phyloP scores from a whole-genome alignment of 129 eudicot genomes.

The Escallonia herrerae region DNA sequence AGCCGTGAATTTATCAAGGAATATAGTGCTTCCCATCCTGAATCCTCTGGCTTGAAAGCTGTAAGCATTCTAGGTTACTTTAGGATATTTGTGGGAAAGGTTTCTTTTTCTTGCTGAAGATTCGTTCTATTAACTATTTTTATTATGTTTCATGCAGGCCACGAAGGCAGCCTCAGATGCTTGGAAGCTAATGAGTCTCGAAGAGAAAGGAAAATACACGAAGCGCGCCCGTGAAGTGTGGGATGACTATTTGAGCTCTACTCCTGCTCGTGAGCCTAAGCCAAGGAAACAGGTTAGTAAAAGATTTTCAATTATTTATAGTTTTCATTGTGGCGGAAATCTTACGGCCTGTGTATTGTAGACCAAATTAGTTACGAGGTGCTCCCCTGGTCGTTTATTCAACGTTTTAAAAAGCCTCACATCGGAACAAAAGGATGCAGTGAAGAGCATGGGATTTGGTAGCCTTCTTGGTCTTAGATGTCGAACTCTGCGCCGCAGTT shows the following conservation, averaged over 20 bases:
- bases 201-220: constrained; percentile 73
- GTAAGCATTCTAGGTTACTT: constrained; percentile 28
- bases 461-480: constrained; percentile 74
- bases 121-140: neutral
- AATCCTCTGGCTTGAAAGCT: constrained; percentile 74
- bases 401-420: constrained; percentile 64
- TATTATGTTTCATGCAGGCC: constrained; percentile 33
- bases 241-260: constrained; percentile 69
- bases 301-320: neutral
- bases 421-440: constrained; percentile 60
- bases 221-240: constrained; percentile 84
- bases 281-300: constrained; percentile 55
- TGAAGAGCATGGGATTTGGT: constrained; percentile 78
- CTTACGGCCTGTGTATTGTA: constrained; percentile 16
- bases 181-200: constrained; percentile 75
- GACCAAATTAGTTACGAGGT: constrained; percentile 74
- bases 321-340: neutral
- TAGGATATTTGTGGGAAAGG: neutral
- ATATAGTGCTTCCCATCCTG: constrained; percentile 79
- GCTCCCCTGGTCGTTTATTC: constrained; percentile 80
- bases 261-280: constrained; percentile 67
- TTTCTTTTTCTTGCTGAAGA: neutral
- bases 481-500: constrained; percentile 66
- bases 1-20: constrained; percentile 83
- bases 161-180: constrained; percentile 83